phyloP scores from a whole-genome alignment of 78 protist genomes.

The Monosiga brevicollis region DNA sequence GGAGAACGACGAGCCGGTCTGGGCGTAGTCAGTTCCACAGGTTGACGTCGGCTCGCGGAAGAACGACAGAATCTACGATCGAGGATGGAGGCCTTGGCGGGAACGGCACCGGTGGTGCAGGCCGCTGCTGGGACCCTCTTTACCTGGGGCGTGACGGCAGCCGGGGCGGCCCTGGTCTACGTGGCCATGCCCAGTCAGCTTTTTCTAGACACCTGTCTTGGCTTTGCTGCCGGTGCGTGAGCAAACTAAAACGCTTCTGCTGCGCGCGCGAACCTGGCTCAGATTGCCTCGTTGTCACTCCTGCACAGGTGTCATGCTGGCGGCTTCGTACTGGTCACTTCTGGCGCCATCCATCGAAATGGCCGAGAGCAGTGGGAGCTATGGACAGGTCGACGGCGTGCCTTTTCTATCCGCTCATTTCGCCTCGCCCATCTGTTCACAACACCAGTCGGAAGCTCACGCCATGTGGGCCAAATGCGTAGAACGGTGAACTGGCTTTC shows the following conservation, averaged over 20 bases:
- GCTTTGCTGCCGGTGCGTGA: slow-evolving; percentile 29
- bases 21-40: background rate
- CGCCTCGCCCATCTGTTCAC: no score
- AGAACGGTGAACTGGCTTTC: no score
- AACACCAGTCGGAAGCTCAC: no score
- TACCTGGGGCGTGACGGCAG: slow-evolving; percentile 36
- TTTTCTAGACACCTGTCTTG: slow-evolving; percentile 21
- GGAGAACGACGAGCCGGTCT: background rate
- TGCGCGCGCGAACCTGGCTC: no score
- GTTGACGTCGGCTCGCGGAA: background rate
- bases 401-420: no score
- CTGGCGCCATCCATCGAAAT: slow-evolving; percentile 39
- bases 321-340: slow-evolving; percentile 46
- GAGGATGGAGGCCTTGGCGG: background rate
- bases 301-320: slow-evolving; percentile 44
- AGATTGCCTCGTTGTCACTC: no score
- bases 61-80: background rate
- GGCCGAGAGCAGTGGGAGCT: slow-evolving; percentile 9
- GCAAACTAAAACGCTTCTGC: no score
- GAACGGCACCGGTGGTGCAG: background rate
- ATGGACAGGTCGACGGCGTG: no score
- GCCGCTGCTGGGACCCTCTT: slow-evolving; percentile 17
- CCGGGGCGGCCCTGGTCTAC: slow-evolving; percentile 15
- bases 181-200: background rate
- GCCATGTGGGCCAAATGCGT: no score